Base-by-base conservation (phyloP, 2,329 filamentous ascomycete species). In the Esteya vermicola region DNA sequence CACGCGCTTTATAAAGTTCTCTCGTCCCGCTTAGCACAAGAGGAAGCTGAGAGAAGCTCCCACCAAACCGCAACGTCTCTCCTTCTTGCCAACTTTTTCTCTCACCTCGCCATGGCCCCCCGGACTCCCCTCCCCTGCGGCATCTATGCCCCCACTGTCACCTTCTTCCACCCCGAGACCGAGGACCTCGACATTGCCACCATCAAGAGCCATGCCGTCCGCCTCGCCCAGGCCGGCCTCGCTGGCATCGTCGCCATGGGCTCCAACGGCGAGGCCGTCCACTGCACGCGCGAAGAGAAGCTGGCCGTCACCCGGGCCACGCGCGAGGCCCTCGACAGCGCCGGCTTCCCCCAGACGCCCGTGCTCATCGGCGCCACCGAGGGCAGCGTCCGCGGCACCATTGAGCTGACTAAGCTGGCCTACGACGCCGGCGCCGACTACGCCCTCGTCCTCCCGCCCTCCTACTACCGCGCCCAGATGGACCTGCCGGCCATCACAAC, bases 111-210 rank as follows among this genome's bases (percentile, higher is more conserved):
- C 12, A 36, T 40, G 26, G 12, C 33, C 6, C 4, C 14, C 10
- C 21, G 30, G 21, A 16, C 70, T 43, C 68, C 78, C 47, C 72
- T 93, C 41, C 80, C 81, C 33, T 79, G 80, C 53, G 84, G 85
- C 56, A 86, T 91, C 57, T 93, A 91, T 60, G 82, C 82, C 44
- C 85, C 85, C 21, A 89, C 82, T 45, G 85, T 91, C 78, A 93
- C 85, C 52, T 93, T 93, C 59, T 93, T 93, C 66, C 67, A 89
- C 60, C 70, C 80, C 7, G 72, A 79, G 48, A 91, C 83, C 34
- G 85, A 93, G 61, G 83, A 91, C 36, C 70, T 93, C 51, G 85
- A 93, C 54, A 75, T 88, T 47, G 68, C 81, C 27, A 72, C 73
- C 44, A 83, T 91, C 63, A 82, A 84, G 61, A 80, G 73, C 54